phyloP scores from a whole-genome alignment of 2,329 filamentous ascomycete species.

The Neofusicoccum umdonicola region DNA sequence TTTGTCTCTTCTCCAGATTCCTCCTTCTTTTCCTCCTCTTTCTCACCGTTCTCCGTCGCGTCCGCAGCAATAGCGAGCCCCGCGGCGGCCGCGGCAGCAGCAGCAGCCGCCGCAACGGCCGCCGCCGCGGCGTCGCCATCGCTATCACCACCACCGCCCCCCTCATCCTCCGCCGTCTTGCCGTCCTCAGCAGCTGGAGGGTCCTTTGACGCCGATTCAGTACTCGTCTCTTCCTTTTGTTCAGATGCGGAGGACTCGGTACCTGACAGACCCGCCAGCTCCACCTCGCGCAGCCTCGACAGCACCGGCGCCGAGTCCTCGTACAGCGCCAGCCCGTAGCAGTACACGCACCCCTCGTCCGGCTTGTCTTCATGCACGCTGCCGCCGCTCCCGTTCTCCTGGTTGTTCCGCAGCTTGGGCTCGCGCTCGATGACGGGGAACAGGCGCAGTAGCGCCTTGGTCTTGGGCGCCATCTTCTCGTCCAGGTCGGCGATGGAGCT shows the following conservation, averaged over 20 bases:
- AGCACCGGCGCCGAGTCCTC: slow-evolving; percentile 38
- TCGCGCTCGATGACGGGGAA: slow-evolving; percentile 56
- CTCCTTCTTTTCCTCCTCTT: slow-evolving; percentile 12
- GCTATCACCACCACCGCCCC: background rate
- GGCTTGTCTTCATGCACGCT: slow-evolving; percentile 40
- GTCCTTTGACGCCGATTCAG: slow-evolving; percentile 16
- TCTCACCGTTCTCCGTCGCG: background rate
- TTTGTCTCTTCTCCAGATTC: slow-evolving; percentile 20
- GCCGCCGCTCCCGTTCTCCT: slow-evolving; percentile 27
- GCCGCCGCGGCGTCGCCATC: too few species aligned
- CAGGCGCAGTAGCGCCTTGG: slow-evolving; percentile 49
- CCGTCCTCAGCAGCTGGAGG: background rate
- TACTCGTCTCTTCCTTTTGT: slow-evolving; percentile 6
- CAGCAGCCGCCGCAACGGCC: background rate
- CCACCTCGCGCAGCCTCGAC: slow-evolving; percentile 6
- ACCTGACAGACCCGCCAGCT: slow-evolving; percentile 4
- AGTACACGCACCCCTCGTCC: slow-evolving; percentile 51
- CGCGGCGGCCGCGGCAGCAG: background rate
- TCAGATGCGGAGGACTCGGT: slow-evolving; percentile 1
- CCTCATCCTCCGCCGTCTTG: background rate
- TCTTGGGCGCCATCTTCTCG: slow-evolving; percentile 23
- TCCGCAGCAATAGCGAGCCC: background rate
- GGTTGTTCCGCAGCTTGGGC: slow-evolving; percentile 38
- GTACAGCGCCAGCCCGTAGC: slow-evolving; percentile 50
- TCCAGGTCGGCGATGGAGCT: slow-evolving; percentile 25